phyloP scores from a whole-genome alignment of 176 grass and related monocot genomes.

The Hordeum marinum region DNA sequence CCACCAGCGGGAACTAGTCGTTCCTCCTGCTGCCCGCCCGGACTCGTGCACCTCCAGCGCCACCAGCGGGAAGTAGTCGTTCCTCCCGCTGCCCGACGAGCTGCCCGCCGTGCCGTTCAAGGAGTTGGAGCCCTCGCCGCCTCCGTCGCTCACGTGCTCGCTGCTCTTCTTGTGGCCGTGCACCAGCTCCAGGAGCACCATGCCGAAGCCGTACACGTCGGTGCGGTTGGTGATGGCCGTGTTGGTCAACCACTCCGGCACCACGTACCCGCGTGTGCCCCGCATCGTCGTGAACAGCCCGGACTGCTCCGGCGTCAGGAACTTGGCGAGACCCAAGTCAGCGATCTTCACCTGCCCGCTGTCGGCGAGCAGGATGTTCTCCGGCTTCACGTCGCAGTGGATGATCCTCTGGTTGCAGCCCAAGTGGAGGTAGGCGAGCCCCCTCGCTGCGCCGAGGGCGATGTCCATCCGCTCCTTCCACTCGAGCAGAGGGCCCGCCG shows the following conservation, averaged over 20 bases:
- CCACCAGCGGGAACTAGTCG: conserved; percentile 65
- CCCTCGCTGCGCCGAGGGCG: conserved; percentile 62
- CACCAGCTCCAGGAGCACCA: conserved; percentile 74
- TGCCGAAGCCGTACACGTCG: conserved; percentile 83
- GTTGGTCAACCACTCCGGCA: conserved; percentile 83
- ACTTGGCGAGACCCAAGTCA: conserved; percentile 75
- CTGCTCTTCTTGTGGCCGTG: conserved; percentile 72
- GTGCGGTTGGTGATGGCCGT: conserved; percentile 70
- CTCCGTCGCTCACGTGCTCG: conserved; percentile 34
- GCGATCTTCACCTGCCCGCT: conserved; percentile 77
- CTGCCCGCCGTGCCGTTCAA: conserved; percentile 18
- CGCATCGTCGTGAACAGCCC: conserved; percentile 85
- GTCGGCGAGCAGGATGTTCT: conserved; percentile 82
- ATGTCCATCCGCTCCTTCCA: conserved; percentile 71
- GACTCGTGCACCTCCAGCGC: too few species aligned
- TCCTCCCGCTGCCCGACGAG: conserved; percentile 6
- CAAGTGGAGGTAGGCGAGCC: conserved; percentile 81
- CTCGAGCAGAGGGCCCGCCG: conserved; percentile 22
- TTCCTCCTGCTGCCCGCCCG: too few species aligned
- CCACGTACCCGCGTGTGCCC: conserved; percentile 77
- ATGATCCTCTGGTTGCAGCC: conserved; percentile 75
- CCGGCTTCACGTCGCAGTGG: conserved; percentile 89
- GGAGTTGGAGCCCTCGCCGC: conserved; percentile 8
- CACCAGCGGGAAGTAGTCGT: too few species aligned
- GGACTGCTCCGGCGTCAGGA: conserved; percentile 80